Evolutionary conservation across 1,139 yeast genomes (phyloP), one percentile per base, ranked within the genome.

Genomic region (Nakaseomyces nivariensis): DNA sequence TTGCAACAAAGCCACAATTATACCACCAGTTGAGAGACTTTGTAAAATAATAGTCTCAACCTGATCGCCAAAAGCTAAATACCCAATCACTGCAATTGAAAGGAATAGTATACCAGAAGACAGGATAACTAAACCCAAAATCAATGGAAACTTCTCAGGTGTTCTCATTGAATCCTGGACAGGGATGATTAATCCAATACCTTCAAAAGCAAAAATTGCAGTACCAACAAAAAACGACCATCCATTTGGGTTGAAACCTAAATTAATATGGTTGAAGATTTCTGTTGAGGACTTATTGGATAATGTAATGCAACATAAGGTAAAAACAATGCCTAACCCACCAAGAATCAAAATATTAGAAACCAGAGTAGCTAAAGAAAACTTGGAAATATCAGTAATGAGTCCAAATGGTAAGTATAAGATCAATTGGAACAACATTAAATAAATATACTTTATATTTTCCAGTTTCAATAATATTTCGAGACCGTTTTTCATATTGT

Each of bases 171-270:
- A 78, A 49, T 84, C 78, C 61, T 85, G 88, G 32, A 85, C 83
- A 0, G 92, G 94, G 38, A 85, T 76, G 46, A 85, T 82, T 41
- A 85, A 69, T 0, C 94, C 92, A 54, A 85, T 82, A 0, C 94
- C 94, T 68, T 85, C 94, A 61, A 82, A 85, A 1, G 92, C 82
- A 52, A 86, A 84, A 22, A 85, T 87, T 0, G 90, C 90, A 2
- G 85, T 87, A 3, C 94, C 94, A 51, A 85, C 78, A 56, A 84
- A 80, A 71, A 85, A 72, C 1, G 90, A 77, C 84, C 89, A 85
- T 51, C 75, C 70, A 43, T 75, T 72, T 13, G 76, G 56, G 62
- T 84, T 84, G 62, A 84, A 78, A 17, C 70, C 67, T 26, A 63
- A 64, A 41, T 77, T 53, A 11, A 66, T 55, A n/a, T 67, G 67